Base-by-base conservation (phyloP, 495 filamentous ascomycete species). In the Sordaria brevicollis region DNA sequence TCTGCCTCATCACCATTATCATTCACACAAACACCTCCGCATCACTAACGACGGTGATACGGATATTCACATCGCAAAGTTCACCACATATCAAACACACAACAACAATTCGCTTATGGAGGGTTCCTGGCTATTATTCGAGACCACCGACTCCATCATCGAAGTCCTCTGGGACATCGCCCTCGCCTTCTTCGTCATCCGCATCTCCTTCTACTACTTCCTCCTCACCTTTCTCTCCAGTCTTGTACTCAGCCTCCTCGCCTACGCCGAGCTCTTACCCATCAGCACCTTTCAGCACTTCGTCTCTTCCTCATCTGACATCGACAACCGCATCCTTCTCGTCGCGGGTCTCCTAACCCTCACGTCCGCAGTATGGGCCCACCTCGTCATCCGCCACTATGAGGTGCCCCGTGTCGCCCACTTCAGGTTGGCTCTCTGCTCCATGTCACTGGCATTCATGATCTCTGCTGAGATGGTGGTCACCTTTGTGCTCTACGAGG, bases 161-260 rank as follows among this genome's bases (percentile, higher is more conserved):
- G 75, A 78, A 54, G 29, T 79, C 69, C 76, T 79, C 68, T 79
- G 76, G 76, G 78, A 79, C 74, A 65, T 79, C 35, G 74, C 74
- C 69, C 75, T 79, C 13, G 75, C 76, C 38, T 71, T 77, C 70
- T 78, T 75, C 70, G 67, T 76, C 71, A 57, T 76, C 35, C 72
- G 75, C 49, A 68, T 78, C 69, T 73, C 70, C 49, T 62, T 75
- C 33, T 35, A 75, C 70, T 78, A 79, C 68, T 70, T 71, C 35
- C 29, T 69, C 5, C 72, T 76, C 21, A 71, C 71, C 57, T 67
- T 75, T 34, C 5, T 36, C 66, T 66, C 73, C 21, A 66, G 67
- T 33, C 5, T 67, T 5, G 0, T 66, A n/a, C 41, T 75, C 19
- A 9, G 37, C 36, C 68, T 67, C 65, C 49, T 73, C 38, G 17